Evolutionary conservation across 164 flowering plant genomes (phyloP).

Genomic region (Cinnamomum micranthum): DNA sequence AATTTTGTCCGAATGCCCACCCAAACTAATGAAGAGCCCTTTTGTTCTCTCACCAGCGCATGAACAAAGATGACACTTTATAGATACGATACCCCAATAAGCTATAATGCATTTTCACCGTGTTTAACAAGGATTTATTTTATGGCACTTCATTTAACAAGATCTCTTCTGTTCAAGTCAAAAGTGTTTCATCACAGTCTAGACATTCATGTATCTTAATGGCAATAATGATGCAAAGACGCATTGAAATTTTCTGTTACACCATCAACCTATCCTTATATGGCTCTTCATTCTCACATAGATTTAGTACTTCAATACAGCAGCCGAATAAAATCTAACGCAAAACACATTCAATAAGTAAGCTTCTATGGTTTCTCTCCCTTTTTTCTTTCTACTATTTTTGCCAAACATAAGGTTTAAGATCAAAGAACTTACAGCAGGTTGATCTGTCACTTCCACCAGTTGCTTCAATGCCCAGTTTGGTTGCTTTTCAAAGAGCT

Average conservation of each 20-base stretch:
- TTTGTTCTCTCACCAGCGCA: too few relatives aligned
- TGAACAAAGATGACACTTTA: too few relatives aligned
- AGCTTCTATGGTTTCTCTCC: background rate
- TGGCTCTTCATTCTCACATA: background rate
- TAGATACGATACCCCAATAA: too few relatives aligned
- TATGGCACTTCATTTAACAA: too few relatives aligned
- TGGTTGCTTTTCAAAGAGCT: conserved; percentile 81
- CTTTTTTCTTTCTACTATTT: background rate
- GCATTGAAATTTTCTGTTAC: background rate
- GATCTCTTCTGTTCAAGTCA: too few relatives aligned
- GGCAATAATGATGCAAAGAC: background rate
- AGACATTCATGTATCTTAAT: background rate
- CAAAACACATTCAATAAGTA: background rate
- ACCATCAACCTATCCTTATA: background rate
- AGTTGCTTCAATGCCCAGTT: conserved; percentile 79
- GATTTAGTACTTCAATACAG: background rate
- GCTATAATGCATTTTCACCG: too few relatives aligned
- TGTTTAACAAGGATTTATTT: too few relatives aligned
- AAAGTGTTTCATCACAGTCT: background rate
- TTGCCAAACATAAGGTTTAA: background rate
- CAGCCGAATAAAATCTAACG: background rate
- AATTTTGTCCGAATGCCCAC: too few relatives aligned
- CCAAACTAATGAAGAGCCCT: too few relatives aligned
- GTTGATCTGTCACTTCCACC: conserved; percentile 78
- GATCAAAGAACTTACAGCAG: conserved; percentile 50